Percentiles rank a stretch among this genome's conserved stretches.
Conservation (phyloP, 768 basidiomycete genomes). For the Rhodotorula taiwanensis region DNA sequence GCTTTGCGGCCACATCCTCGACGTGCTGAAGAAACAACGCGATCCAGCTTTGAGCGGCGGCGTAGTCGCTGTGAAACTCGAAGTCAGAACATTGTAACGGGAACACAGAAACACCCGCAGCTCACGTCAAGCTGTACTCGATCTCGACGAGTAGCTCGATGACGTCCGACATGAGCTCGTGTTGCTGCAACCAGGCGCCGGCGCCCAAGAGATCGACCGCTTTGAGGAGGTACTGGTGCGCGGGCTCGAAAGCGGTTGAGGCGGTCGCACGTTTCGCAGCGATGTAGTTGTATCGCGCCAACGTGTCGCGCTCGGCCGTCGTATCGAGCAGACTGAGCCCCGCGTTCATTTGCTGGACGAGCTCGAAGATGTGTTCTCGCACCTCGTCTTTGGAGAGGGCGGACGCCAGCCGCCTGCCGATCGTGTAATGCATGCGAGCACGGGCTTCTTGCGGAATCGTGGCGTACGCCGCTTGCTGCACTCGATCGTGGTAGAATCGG, state of each 20-base stretch:
- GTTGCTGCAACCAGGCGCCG: constrained; percentile 6
- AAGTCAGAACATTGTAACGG: background rate
- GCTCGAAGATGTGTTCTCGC: constrained; percentile 29
- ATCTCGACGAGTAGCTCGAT: constrained; percentile 25
- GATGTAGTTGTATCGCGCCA: constrained; percentile 25
- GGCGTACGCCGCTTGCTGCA: constrained; percentile 35
- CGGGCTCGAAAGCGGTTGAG: constrained; percentile 31
- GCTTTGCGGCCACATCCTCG: constrained; percentile 13
- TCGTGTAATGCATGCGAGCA: constrained; percentile 12
- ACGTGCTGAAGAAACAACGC: constrained; percentile 22
- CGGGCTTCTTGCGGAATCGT: constrained; percentile 12
- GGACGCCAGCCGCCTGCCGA: constrained; percentile 24
- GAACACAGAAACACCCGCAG: background rate
- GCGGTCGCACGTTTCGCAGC: constrained; percentile 18
- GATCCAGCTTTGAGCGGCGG: constrained; percentile 27
- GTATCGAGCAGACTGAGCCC: constrained; percentile 22
- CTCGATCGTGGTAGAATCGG: constrained; percentile 36
- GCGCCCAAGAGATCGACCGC: constrained; percentile 29
- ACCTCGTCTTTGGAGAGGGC: background rate
- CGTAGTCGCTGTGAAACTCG: constrained; percentile 16
- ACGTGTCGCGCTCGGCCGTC: constrained; percentile 16
- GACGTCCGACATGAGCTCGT: constrained; percentile 23
- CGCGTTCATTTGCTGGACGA: constrained; percentile 33
- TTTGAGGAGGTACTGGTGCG: constrained; percentile 15
- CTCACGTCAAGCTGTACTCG: constrained; percentile 33